A percentile compares a stretch with the other conserved stretches of the same genome.
These are phyloP conservation scores for Penicillium verrucosum DNA, from an alignment of 2,329 filamentous ascomycete species.

Conservation along the genomic window DNA sequence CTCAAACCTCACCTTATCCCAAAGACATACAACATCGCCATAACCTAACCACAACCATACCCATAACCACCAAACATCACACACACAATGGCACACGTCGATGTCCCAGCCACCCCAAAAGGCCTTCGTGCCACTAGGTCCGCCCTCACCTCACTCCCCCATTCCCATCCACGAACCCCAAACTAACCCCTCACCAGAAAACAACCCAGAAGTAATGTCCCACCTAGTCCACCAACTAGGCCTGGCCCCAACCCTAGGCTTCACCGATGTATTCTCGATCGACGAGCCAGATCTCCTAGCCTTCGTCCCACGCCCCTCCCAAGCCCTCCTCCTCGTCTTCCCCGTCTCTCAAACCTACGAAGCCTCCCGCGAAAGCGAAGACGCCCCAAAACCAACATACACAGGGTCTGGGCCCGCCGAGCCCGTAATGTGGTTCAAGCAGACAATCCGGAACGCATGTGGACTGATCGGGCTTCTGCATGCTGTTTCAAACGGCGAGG, in stretches of 20 bases:
- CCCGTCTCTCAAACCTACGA: constrained; percentile 80
- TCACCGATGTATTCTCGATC: constrained; percentile 91
- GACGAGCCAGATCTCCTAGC: constrained; percentile 78
- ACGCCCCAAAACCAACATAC: constrained; percentile 63
- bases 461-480: constrained; percentile 87
- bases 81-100: constrained; percentile 32
- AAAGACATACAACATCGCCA: background rate
- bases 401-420: constrained; percentile 64
- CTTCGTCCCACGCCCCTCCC: constrained; percentile 82
- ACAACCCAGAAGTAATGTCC: constrained; percentile 87
- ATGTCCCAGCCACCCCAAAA: constrained; percentile 42
- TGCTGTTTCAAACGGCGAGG: constrained; percentile 72
- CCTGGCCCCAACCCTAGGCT: constrained; percentile 68
- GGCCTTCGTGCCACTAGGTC: constrained; percentile 50
- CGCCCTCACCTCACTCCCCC: background rate
- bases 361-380: constrained; percentile 69
- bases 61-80: background rate
- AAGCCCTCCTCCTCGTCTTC: constrained; percentile 88
- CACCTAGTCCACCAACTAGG: constrained; percentile 78
- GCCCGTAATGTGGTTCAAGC: constrained; percentile 87
- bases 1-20: background rate
- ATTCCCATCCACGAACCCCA: background rate
- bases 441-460: constrained; percentile 92
- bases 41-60: too few species aligned
- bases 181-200: constrained; percentile 46